These are phyloP conservation scores for Musa itinerans DNA, from an alignment of 176 grass and related monocot genomes.

Conservation along the genomic window DNA sequence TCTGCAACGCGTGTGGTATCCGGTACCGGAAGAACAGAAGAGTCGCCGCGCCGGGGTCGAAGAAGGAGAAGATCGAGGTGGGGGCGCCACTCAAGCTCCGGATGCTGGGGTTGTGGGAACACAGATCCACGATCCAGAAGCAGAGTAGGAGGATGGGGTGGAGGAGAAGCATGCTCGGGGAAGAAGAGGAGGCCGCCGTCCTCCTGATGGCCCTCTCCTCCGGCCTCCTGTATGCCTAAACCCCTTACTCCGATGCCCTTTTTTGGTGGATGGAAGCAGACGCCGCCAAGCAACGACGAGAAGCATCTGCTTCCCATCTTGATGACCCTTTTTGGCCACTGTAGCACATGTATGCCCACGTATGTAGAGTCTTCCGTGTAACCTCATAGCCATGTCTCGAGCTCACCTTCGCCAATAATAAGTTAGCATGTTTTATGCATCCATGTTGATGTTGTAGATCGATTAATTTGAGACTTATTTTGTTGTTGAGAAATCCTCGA, in stretches of 20 bases:
- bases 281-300: not conserved
- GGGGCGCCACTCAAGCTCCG: slow-evolving; percentile 15
- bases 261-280: not conserved
- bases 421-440: too few relatives aligned
- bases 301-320: not conserved
- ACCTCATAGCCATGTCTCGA: not conserved
- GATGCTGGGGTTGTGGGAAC: slow-evolving; percentile 20
- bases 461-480: too few relatives aligned
- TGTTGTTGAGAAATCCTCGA: too few relatives aligned
- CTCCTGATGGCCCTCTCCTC: slow-evolving; percentile 87
- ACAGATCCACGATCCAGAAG: slow-evolving; percentile 19
- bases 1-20: slow-evolving; percentile 96
- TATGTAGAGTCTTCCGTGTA: not conserved
- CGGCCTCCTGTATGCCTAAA: slow-evolving; percentile 23
- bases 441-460: too few relatives aligned
- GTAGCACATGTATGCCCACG: not conserved
- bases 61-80: slow-evolving; percentile 14
- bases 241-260: not conserved
- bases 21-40: slow-evolving; percentile 88
- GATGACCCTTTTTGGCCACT: not conserved
- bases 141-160: slow-evolving; percentile 41
- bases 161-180: slow-evolving; percentile 59
- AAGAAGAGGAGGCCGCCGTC: slow-evolving; percentile 57
- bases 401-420: not conserved
- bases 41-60: slow-evolving; percentile 17